phyloP scores from a whole-genome alignment of 352 stramenopile species.

The Globisporangium apiculatum region DNA sequence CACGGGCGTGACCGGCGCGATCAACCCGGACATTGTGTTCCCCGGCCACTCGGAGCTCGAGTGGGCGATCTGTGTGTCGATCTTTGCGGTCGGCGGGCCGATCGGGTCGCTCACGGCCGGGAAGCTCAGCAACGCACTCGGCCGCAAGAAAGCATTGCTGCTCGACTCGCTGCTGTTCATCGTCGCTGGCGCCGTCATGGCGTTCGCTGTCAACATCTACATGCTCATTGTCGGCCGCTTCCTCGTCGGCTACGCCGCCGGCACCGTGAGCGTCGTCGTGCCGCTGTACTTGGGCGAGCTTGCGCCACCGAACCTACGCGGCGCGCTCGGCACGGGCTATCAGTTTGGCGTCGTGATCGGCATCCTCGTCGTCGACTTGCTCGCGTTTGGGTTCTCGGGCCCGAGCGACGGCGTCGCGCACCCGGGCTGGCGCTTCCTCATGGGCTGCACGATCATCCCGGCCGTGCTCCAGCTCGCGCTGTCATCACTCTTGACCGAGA shows the following conservation, averaged over 20 bases:
- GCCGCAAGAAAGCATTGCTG: constrained; percentile 55
- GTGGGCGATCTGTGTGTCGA: constrained; percentile 63
- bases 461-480: constrained; percentile 58
- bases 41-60: constrained; percentile 53
- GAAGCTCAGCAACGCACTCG: constrained; percentile 42
- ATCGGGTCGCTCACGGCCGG: constrained; percentile 58
- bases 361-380: constrained; percentile 31
- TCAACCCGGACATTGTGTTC: constrained; percentile 56
- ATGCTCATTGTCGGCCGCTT: constrained; percentile 64
- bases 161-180: constrained; percentile 64
- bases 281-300: constrained; percentile 66
- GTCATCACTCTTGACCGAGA: constrained; percentile 56
- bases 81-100: constrained; percentile 55
- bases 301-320: constrained; percentile 62
- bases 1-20: constrained; percentile 57
- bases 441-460: constrained; percentile 59
- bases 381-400: constrained; percentile 56
- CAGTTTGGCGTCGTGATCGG: constrained; percentile 68
- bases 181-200: constrained; percentile 49
- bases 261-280: constrained; percentile 66
- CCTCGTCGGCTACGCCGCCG: constrained; percentile 58
- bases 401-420: constrained; percentile 44
- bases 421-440: constrained; percentile 60
- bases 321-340: constrained; percentile 64
- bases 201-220: constrained; percentile 59